Conservation (phyloP, 1,139 yeast genomes). For the Debaryomyces coudertii region DNA sequence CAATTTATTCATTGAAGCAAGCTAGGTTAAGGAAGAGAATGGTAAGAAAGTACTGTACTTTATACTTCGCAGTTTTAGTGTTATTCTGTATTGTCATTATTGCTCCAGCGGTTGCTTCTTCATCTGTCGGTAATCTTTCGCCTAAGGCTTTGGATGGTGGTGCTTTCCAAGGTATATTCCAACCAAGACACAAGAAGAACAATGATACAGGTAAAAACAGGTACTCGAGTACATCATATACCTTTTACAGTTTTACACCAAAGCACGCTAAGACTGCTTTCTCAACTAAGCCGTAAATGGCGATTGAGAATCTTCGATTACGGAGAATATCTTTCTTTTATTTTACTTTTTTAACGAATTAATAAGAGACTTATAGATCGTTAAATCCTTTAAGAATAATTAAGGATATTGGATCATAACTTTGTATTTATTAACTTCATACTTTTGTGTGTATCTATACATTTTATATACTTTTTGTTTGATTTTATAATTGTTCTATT, state of each 20-base stretch:
- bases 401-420: not conserved
- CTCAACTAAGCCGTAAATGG: constrained; percentile 57
- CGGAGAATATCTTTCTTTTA: not conserved
- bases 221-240: constrained; percentile 41
- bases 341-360: constrained; percentile 1
- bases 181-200: constrained; percentile 79
- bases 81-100: constrained; percentile 77
- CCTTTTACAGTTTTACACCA: constrained; percentile 54
- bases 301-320: not conserved
- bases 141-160: constrained; percentile 42
- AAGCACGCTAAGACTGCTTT: constrained; percentile 53
- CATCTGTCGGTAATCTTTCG: constrained; percentile 33
- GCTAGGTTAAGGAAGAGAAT: constrained; percentile 97
- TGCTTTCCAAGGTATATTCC: constrained; percentile 75
- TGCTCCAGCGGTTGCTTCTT: constrained; percentile 87
- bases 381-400: too few species aligned
- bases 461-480: constrained; percentile 9
- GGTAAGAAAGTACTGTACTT: constrained; percentile 91
- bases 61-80: constrained; percentile 72
- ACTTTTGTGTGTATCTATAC: constrained; percentile 6
- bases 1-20: constrained; percentile 96
- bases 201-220: constrained; percentile 79
- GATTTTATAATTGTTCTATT: constrained; percentile 7
- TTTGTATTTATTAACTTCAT: constrained; percentile 6
- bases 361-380: not conserved